Base-by-base conservation (phyloP, 495 filamentous ascomycete genomes). In the Lophiotrema nucula region DNA sequence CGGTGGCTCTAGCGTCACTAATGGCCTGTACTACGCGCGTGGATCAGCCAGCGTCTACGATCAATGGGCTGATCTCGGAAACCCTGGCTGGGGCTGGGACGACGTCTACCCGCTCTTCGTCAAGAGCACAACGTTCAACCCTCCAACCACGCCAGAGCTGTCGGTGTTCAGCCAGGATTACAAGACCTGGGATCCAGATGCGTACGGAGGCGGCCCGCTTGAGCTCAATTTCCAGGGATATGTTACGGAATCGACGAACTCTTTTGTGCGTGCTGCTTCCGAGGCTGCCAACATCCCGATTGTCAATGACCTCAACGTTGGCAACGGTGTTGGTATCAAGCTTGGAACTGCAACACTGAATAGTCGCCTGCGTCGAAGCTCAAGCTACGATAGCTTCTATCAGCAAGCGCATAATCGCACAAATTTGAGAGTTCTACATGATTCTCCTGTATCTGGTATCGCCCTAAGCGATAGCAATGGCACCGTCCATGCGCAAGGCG, bases 61-160 rank as follows among this genome's bases (percentile, higher is more conserved):
- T 56, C 68, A 75, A 1, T 86, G 84, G 84, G 72, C 77, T 56
- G 67, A 60, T 4, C 66, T 86, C 2, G 84, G 85, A 1, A 86
- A 85, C 60, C 73, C 76, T 1, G 82, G 83, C 15, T 87, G 84
- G 85, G 77, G 74, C 51, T 87, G 82, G 80, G 56, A 76, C 0
- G 78, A 64, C 24, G 66, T 88, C 22, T 62, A 81, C 21, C 80
- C 81, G 1, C 87, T 86, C 62, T 81, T 81, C 64, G 18, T 22
- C 18, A 21, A 46, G 43, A 19, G n/a, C 6, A 53, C 50, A 3
- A 42, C 2, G 11, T 47, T 53, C 50, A 53, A 53, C 10, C 35
- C 50, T 11, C 35, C 31, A 35, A 35, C 8, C 31, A n/a, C n/a
- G 23, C 19, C 23, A 16, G 15, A 27, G 31, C 19, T 24, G 10